These are phyloP conservation scores for Brassica cretica DNA, from an alignment of 345 rosid genomes.

Conservation along the genomic window DNA sequence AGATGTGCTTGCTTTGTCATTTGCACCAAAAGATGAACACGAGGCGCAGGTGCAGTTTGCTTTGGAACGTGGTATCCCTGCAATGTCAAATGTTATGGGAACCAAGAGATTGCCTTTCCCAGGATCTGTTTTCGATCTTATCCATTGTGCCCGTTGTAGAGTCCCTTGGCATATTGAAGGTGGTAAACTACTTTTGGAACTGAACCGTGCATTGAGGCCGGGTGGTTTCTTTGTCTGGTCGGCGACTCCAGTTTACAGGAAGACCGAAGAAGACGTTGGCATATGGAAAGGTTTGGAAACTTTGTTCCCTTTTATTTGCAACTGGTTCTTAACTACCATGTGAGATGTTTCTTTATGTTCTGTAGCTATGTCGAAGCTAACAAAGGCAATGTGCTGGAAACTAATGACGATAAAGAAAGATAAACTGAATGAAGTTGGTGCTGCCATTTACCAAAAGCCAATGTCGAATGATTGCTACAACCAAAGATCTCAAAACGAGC, in stretches of 20 bases:
- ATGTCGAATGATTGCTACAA: constrained; percentile 64
- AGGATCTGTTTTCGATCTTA: constrained; percentile 67
- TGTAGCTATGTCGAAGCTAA: constrained; percentile 75
- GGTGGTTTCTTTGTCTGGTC: constrained; percentile 98
- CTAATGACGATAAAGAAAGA: constrained; percentile 55
- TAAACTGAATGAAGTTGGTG: constrained; percentile 63
- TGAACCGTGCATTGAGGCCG: constrained; percentile 85
- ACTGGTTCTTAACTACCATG: background rate
- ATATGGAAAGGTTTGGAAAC: constrained; percentile 67
- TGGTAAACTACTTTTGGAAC: constrained; percentile 86
- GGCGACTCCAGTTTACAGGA: constrained; percentile 83
- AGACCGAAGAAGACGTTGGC: constrained; percentile 53
- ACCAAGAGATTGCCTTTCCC: constrained; percentile 89
- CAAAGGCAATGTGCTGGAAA: constrained; percentile 87
- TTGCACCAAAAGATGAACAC: constrained; percentile 97
- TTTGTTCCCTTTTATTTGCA: background rate
- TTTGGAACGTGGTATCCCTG: constrained; percentile 93
- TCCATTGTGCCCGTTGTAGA: constrained; percentile 94
- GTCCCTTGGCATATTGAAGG: constrained; percentile 98
- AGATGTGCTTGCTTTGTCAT: constrained; percentile 82
- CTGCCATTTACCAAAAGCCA: constrained; percentile 88
- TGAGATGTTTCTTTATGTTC: constrained; percentile 10
- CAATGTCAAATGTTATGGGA: constrained; percentile 84
- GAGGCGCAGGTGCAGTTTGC: constrained; percentile 97
- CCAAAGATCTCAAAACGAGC: constrained; percentile 51